Conservation (phyloP, 352 stramenopile genomes). For the Globisporangium lucens region DNA sequence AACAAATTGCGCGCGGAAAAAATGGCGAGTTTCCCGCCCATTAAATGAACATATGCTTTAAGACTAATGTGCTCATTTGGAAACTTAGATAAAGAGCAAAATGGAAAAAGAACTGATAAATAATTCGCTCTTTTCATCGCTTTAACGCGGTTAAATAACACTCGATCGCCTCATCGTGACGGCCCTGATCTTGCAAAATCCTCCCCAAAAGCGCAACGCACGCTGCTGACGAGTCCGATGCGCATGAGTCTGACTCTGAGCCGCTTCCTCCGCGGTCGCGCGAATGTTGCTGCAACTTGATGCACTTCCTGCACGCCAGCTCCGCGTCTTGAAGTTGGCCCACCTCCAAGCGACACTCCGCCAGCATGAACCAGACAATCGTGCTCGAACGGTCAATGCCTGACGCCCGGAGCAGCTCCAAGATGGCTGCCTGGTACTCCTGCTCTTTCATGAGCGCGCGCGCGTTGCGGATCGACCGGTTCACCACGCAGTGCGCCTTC, state of each 20-base stretch:
- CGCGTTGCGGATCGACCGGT: conserved; percentile 37
- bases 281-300: conserved; percentile 32
- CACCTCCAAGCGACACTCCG: conserved; percentile 49
- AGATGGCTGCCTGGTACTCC: conserved; percentile 58
- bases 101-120: conserved; percentile 8
- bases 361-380: conserved; percentile 51
- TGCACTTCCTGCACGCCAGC: conserved; percentile 50
- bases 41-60: not conserved
- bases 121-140: conserved; percentile 22
- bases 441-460: conserved; percentile 41
- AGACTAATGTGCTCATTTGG: too few relatives aligned
- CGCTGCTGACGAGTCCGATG: conserved; percentile 8
- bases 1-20: conserved; percentile 8
- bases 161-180: conserved; percentile 49
- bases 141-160: conserved; percentile 64
- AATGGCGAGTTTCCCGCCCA: not conserved
- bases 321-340: conserved; percentile 45
- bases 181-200: conserved; percentile 50
- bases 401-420: conserved; percentile 47
- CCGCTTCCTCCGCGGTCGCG: conserved; percentile 4
- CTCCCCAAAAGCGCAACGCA: conserved; percentile 46
- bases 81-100: too few relatives aligned
- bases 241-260: not conserved
- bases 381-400: conserved; percentile 50
- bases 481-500: conserved; percentile 40